Conservation (phyloP, 1,139 yeast genomes). For the Meyerozyma athensensis region DNA sequence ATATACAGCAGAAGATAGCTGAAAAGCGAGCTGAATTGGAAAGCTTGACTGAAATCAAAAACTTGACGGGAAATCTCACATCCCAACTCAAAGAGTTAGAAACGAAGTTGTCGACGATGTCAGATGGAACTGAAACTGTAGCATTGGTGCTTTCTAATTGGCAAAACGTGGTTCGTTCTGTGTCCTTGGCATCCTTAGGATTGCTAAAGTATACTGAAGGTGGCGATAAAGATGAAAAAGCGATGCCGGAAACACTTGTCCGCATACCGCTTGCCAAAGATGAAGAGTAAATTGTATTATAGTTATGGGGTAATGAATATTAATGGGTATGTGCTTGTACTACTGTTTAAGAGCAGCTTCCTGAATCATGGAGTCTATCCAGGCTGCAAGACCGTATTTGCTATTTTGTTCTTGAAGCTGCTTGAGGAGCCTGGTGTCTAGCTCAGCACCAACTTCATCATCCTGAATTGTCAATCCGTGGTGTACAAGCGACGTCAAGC, state of each 20-base stretch:
- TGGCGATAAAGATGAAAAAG: slow-evolving; percentile 36
- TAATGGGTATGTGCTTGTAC: too few species aligned
- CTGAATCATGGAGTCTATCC: slow-evolving; percentile 27
- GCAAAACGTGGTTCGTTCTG: slow-evolving; percentile 63
- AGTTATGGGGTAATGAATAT: neutral
- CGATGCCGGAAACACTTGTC: slow-evolving; percentile 58
- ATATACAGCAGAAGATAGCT: slow-evolving; percentile 30
- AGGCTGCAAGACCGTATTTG: slow-evolving; percentile 20
- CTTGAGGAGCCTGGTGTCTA: slow-evolving; percentile 18
- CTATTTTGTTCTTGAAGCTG: slow-evolving; percentile 15
- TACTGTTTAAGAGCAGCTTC: slow-evolving; percentile 9
- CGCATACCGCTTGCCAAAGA: slow-evolving; percentile 51
- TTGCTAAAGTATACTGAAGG: slow-evolving; percentile 43
- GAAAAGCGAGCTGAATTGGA: slow-evolving; percentile 52
- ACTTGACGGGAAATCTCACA: slow-evolving; percentile 44
- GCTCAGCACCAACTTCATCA: slow-evolving; percentile 12
- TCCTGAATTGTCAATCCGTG: slow-evolving; percentile 5
- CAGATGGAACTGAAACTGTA: slow-evolving; percentile 56
- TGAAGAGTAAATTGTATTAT: neutral
- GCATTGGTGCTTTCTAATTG: slow-evolving; percentile 58
- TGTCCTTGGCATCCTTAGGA: slow-evolving; percentile 64
- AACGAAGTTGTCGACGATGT: slow-evolving; percentile 44
- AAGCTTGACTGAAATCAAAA: slow-evolving; percentile 44
- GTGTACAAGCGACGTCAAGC: slow-evolving; percentile 1
- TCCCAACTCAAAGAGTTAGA: slow-evolving; percentile 46